Evolutionary conservation across 768 basidiomycete genomes (phyloP).

Genomic region (Pulveroboletus sp.): DNA sequence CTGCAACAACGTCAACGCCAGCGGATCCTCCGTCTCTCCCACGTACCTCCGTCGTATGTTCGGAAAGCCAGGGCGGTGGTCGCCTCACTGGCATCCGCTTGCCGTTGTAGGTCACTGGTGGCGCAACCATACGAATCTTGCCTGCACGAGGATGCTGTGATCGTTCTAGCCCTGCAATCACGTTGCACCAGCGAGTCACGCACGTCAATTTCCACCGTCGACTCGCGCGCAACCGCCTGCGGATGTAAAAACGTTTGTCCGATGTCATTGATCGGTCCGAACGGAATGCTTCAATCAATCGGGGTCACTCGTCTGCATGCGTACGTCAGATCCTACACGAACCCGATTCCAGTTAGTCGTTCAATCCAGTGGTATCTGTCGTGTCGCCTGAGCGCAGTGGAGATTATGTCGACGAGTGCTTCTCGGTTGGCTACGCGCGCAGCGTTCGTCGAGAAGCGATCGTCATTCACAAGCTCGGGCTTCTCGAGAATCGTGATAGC

Average conservation of each 20-base stretch:
- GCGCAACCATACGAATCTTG: slow-evolving; percentile 72
- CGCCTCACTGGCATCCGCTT: slow-evolving; percentile 66
- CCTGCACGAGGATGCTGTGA: slow-evolving; percentile 69
- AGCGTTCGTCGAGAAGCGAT: slow-evolving; percentile 68
- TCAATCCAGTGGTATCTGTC: slow-evolving; percentile 72
- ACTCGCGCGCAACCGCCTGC: slow-evolving; percentile 70
- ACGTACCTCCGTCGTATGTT: slow-evolving; percentile 74
- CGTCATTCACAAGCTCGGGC: slow-evolving; percentile 56
- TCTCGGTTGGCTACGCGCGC: slow-evolving; percentile 72
- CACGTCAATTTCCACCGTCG: slow-evolving; percentile 77
- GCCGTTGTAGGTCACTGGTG: slow-evolving; percentile 80
- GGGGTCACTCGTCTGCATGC: no score
- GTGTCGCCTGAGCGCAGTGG: slow-evolving; percentile 50
- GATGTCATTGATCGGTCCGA: slow-evolving; percentile 92
- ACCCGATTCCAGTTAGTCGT: slow-evolving; percentile 76
- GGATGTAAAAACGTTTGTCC: slow-evolving; percentile 87
- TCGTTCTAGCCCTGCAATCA: slow-evolving; percentile 9
- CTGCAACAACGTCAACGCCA: slow-evolving; percentile 23
- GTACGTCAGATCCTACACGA: slow-evolving; percentile 31
- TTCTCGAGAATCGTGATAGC: slow-evolving; percentile 57
- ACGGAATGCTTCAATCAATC: slow-evolving; percentile 55
- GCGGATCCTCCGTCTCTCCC: slow-evolving; percentile 1
- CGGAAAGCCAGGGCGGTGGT: slow-evolving; percentile 84
- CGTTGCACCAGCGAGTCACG: slow-evolving; percentile 35
- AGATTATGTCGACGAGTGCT: slow-evolving; percentile 66